These are phyloP conservation scores for Peniophora sp. DNA, from an alignment of 1,284 basidiomycete genomes.

Conservation along the genomic window DNA sequence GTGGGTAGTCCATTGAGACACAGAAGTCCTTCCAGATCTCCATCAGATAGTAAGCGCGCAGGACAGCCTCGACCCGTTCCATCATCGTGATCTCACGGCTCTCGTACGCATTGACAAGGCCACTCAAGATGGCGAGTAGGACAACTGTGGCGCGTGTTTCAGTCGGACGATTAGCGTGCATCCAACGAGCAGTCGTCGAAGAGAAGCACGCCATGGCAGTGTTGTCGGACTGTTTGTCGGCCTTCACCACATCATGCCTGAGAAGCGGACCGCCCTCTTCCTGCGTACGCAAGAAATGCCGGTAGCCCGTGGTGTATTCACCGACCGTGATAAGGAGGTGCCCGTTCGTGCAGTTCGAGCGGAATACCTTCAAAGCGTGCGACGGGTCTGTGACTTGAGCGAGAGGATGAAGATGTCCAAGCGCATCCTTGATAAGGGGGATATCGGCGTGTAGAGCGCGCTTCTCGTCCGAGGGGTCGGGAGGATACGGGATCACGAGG, in stretches of 20 bases:
- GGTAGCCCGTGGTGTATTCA: slow-evolving; percentile 12
- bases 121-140: slow-evolving; percentile 18
- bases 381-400: slow-evolving; percentile 26
- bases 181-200: slow-evolving; percentile 8
- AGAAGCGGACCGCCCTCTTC: slow-evolving; percentile 15
- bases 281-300: slow-evolving; percentile 2
- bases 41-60: slow-evolving; percentile 26
- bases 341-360: slow-evolving; percentile 26
- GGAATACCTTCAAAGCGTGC: slow-evolving; percentile 24
- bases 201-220: slow-evolving; percentile 24
- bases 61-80: slow-evolving; percentile 24
- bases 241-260: slow-evolving; percentile 26
- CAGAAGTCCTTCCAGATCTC: slow-evolving; percentile 24
- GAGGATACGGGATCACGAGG: neutral
- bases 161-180: slow-evolving; percentile 5
- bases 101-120: slow-evolving; percentile 17
- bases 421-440: neutral
- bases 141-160: slow-evolving; percentile 10
- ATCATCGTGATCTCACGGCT: slow-evolving; percentile 13
- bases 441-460: neutral
- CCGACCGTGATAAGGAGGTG: slow-evolving; percentile 18
- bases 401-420: slow-evolving; percentile 8
- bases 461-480: neutral
- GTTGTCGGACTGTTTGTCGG: slow-evolving; percentile 33
- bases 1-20: slow-evolving; percentile 15